phyloP scores from a whole-genome alignment of 257 asterid species.

The Solanum gracilifrons region DNA sequence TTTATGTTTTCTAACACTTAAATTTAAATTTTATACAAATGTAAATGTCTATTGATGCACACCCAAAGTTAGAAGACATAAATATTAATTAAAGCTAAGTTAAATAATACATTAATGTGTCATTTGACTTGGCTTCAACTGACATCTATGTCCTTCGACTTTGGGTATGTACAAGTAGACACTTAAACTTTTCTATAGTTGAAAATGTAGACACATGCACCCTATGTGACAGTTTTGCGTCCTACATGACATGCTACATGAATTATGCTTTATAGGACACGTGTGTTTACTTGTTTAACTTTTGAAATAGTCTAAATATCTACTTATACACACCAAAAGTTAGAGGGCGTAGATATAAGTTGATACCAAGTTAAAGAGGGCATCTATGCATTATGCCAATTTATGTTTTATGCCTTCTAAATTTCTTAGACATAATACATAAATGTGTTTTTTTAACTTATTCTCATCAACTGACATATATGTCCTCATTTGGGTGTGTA shows the following conservation, averaged over 20 bases:
- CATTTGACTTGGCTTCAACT: neutral
- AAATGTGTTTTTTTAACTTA: neutral
- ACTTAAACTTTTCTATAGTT: no score
- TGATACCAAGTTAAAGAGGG: no score
- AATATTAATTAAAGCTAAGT: neutral
- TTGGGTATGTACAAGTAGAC: no score
- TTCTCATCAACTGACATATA: neutral
- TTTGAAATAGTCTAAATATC: no score
- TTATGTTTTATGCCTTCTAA: neutral
- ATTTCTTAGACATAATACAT: neutral
- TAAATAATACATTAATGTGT: no score
- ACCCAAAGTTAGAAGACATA: no score
- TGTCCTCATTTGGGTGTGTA: neutral
- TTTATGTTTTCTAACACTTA: no score
- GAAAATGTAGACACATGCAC: neutral
- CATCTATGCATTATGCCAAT: neutral
- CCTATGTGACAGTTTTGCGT: no score
- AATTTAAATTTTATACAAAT: no score
- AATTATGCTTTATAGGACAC: rapidly evolving
- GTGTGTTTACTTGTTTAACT: neutral
- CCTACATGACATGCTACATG: neutral
- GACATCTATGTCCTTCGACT: neutral
- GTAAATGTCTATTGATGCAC: neutral
- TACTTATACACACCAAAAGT: no score
- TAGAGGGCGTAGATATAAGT: neutral